Evolutionary conservation across 202 grass and related monocot genomes (phyloP).

Genomic region (Setaria viridis): DNA sequence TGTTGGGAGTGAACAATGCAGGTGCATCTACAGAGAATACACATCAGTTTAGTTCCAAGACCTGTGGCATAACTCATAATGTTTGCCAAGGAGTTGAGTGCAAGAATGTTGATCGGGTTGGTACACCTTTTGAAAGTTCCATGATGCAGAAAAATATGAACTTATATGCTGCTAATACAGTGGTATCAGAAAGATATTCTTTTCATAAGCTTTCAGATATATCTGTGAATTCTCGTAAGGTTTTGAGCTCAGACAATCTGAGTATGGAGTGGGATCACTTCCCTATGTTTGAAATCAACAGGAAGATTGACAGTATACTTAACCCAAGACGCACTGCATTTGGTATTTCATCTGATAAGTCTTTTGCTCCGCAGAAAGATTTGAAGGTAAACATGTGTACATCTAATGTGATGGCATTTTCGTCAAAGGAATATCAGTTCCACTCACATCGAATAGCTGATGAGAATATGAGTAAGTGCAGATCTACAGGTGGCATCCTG

Average conservation of each 20-base stretch:
- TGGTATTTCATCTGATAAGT: conserved; percentile 38
- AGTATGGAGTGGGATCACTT: conserved; percentile 51
- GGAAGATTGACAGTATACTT: conserved; percentile 57
- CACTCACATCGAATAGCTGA: conserved; percentile 39
- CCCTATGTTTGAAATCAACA: conserved; percentile 65
- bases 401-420: conserved; percentile 55
- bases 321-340: conserved; percentile 50
- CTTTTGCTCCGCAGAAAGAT: conserved; percentile 43
- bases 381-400: conserved; percentile 45
- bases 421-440: conserved; percentile 56
- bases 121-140: conserved; percentile 38
- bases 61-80: conserved; percentile 41
- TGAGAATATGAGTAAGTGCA: conserved; percentile 40
- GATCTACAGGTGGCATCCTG: conserved; percentile 39
- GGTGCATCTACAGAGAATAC: conserved; percentile 43
- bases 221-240: conserved; percentile 35
- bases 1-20: conserved; percentile 43
- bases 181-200: conserved; percentile 63
- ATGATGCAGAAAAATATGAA: conserved; percentile 55
- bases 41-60: conserved; percentile 46
- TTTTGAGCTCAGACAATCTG: conserved; percentile 44
- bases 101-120: conserved; percentile 37
- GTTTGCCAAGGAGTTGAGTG: conserved; percentile 53
- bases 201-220: conserved; percentile 54
- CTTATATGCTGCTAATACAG: conserved; percentile 49